Base-by-base conservation (phyloP, 768 basidiomycete genomes). In the Coprinopsis sp. region DNA sequence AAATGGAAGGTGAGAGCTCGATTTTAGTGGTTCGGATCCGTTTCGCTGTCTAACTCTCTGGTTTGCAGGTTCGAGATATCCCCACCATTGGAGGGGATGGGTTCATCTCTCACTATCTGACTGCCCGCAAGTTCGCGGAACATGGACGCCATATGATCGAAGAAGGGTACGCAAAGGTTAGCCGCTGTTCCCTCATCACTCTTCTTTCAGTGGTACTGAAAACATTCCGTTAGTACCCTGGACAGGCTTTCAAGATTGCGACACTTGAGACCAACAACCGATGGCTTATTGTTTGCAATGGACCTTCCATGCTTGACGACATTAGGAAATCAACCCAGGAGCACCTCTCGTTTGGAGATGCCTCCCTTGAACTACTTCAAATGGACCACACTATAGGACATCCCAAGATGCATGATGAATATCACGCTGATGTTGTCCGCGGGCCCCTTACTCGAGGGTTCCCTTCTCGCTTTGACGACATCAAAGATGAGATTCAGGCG, bases 401-500 rank as follows among this genome's bases (percentile, higher is more conserved):
- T 8, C 18, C 34, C 7, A 10, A 37, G 34, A 10, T 37, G 10
- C 7, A 58, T 3, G 63, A 67, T 31, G 59, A 54, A 3, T 69
- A 65, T 41, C 68, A 71, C 30, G 43, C 64, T 11, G 45, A 56
- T 3, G 57, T 65, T 4, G 58, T 71, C 27, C 63, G 60, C 2
- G 56, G 59, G 0, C 54, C 58, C 7, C 52, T 72, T 24, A 70
- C 69, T 3, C 59, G 73, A 11, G 71, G 69, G 40, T 58, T 78
- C 6, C 65, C 58, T 0, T 49, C 43, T 3, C 50, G 71, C 3
- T 71, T 70, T 47, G 61, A 67, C 1, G 64, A 67, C 16, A 54
- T 82, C 13, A 64, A 64, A 10, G 68, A 75, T n/a, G 81, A 82
- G 48, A 58, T 77, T 18, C 25, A 53, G 3, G 43, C 56, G 0